These are phyloP conservation scores for Poa pratensis DNA, from an alignment of 176 grass and related monocot genomes.

Conservation along the genomic window DNA sequence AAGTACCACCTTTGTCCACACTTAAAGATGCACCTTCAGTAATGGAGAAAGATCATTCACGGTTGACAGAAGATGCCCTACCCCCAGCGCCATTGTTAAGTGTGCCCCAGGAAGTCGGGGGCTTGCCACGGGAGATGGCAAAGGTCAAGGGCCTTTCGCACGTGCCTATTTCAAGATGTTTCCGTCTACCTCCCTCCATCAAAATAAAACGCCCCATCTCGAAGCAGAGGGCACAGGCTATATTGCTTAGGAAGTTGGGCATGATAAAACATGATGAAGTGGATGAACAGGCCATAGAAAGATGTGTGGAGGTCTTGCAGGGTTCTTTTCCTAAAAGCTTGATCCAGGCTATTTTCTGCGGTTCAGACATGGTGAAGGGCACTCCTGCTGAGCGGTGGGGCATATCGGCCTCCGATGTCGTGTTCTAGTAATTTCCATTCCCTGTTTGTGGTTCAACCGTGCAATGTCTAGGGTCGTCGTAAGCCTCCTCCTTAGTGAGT, in stretches of 20 bases:
- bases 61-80: not conserved
- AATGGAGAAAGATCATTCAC: constrained; percentile 15
- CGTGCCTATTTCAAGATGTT: not conserved
- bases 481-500: not conserved
- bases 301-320: not conserved
- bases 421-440: not conserved
- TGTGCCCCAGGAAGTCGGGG: not conserved
- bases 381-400: constrained; percentile 6
- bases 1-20: not conserved
- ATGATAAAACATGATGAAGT: not conserved
- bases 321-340: constrained; percentile 22
- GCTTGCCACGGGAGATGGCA: not conserved
- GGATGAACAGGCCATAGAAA: not conserved
- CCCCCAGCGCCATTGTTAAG: not conserved
- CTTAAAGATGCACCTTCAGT: constrained; percentile 1
- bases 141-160: not conserved
- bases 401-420: not conserved
- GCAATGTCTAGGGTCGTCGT: not conserved
- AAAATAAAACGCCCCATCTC: constrained; percentile 17
- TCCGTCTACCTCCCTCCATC: not conserved
- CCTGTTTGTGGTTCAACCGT: constrained; percentile 1
- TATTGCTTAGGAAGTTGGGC: constrained; percentile 14
- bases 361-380: not conserved
- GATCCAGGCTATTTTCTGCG: not conserved
- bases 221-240: not conserved